Conservation (phyloP, 1,284 basidiomycete genomes). For the Sphaerobolus stellatus region DNA sequence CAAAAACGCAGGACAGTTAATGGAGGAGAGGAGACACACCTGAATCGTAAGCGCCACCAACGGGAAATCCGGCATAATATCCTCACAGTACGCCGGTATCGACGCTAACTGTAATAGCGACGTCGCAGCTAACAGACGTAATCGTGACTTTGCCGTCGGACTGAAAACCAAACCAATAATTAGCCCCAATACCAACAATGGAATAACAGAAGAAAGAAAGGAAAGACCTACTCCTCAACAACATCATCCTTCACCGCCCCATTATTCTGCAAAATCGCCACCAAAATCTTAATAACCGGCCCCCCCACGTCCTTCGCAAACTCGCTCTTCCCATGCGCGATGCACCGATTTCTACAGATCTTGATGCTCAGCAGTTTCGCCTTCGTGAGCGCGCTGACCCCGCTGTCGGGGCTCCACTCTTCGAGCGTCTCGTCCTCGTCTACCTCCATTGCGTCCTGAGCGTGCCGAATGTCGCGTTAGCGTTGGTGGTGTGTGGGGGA, state of each 20-base stretch:
- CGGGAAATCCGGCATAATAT: slow-evolving; percentile 64
- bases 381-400: slow-evolving; percentile 52
- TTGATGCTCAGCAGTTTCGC: slow-evolving; percentile 79
- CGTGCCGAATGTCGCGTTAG: too few species aligned
- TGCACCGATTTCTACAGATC: slow-evolving; percentile 74
- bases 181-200: slow-evolving; percentile 10
- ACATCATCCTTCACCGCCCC: slow-evolving; percentile 63
- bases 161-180: slow-evolving; percentile 33
- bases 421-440: slow-evolving; percentile 58
- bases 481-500: slow-evolving; percentile 4
- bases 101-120: slow-evolving; percentile 82
- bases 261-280: slow-evolving; percentile 61
- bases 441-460: slow-evolving; percentile 46
- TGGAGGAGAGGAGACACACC: slow-evolving; percentile 39
- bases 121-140: slow-evolving; percentile 80
- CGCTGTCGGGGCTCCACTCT: slow-evolving; percentile 75
- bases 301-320: slow-evolving; percentile 64
- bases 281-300: slow-evolving; percentile 76
- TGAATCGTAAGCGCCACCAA: slow-evolving; percentile 76
- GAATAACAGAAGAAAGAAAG: too few species aligned
- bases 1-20: slow-evolving; percentile 1
- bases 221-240: slow-evolving; percentile 60
- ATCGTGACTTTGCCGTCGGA: slow-evolving; percentile 57
- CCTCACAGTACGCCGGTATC: slow-evolving; percentile 58
- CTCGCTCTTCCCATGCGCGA: slow-evolving; percentile 62